Percentiles rank a stretch among this genome's conserved stretches.
Evolutionary conservation across 805 yeast species (phyloP).

Genomic region (Metschnikowia henanensis): DNA sequence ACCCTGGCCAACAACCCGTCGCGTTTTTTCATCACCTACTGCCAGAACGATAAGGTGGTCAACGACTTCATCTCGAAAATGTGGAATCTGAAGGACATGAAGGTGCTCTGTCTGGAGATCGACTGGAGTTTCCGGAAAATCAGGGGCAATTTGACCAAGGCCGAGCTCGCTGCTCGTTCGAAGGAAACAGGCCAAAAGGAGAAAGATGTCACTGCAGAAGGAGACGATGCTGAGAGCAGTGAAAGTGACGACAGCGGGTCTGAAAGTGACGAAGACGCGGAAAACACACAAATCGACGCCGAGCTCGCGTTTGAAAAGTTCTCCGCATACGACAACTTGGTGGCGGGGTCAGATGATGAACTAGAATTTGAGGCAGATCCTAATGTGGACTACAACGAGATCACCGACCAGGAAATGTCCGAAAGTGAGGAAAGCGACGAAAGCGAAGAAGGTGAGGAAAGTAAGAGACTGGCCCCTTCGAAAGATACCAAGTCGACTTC

Average conservation of each 20-base stretch:
- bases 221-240: constrained; percentile 8
- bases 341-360: constrained; percentile 48
- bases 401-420: constrained; percentile 66
- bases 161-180: constrained; percentile 31
- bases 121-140: constrained; percentile 47
- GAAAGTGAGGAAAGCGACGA: constrained; percentile 20
- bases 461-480: too few species aligned
- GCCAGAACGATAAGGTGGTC: constrained; percentile 37
- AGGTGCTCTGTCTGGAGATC: constrained; percentile 34
- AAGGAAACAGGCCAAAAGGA: constrained; percentile 21
- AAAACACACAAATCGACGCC: constrained; percentile 17
- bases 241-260: constrained; percentile 17
- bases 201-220: constrained; percentile 21
- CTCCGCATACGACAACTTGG: constrained; percentile 37
- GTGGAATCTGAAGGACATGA: constrained; percentile 46
- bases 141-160: constrained; percentile 45
- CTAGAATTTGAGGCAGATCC: constrained; percentile 31
- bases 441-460: constrained; percentile 10
- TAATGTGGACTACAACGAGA: constrained; percentile 50
- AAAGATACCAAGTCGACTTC: too few species aligned
- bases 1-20: constrained; percentile 42
- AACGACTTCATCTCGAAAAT: constrained; percentile 50
- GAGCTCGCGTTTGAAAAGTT: constrained; percentile 32
- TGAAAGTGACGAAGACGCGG: constrained; percentile 8
- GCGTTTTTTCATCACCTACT: constrained; percentile 41